Evolutionary conservation across 345 rosid species (phyloP).

Genomic region (Lagerstroemia speciosa): DNA sequence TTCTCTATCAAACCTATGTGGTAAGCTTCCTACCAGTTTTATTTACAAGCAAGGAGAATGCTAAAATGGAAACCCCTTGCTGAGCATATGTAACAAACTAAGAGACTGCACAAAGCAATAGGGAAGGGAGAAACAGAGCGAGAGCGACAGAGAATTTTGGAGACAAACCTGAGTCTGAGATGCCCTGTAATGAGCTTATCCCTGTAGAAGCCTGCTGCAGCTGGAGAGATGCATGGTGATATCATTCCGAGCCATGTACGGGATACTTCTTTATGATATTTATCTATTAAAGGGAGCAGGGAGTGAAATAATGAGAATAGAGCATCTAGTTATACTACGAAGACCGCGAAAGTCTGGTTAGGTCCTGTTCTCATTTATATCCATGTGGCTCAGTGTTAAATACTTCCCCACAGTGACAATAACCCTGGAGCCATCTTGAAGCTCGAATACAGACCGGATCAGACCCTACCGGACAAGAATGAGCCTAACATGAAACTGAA

Average conservation of each 20-base stretch:
- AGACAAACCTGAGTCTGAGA: not conserved
- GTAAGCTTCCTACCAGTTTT: not conserved
- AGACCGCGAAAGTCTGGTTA: conserved; percentile 61
- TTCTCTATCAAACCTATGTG: not conserved
- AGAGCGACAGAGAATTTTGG: not conserved
- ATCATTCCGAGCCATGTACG: conserved; percentile 63
- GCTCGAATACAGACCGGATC: conserved; percentile 87
- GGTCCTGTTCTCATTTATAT: conserved; percentile 86
- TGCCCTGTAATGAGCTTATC: conserved; percentile 16
- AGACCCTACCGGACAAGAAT: conserved; percentile 47
- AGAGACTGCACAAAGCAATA: not conserved
- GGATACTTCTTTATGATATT: not conserved
- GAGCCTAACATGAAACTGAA: not conserved
- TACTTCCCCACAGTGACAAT: conserved; percentile 80
- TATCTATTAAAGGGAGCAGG: not conserved
- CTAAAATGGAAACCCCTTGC: not conserved
- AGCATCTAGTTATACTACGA: conserved; percentile 44
- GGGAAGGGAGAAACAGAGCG: not conserved
- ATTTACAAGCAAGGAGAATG: not conserved
- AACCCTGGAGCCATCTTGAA: conserved; percentile 83
- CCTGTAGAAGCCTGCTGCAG: conserved; percentile 45
- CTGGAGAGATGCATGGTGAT: conserved; percentile 43
- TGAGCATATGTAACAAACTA: not conserved
- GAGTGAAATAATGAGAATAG: not conserved
- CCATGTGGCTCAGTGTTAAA: conserved; percentile 78